phyloP scores from a whole-genome alignment of 1,284 basidiomycete species.

The Naganishia sp. region DNA sequence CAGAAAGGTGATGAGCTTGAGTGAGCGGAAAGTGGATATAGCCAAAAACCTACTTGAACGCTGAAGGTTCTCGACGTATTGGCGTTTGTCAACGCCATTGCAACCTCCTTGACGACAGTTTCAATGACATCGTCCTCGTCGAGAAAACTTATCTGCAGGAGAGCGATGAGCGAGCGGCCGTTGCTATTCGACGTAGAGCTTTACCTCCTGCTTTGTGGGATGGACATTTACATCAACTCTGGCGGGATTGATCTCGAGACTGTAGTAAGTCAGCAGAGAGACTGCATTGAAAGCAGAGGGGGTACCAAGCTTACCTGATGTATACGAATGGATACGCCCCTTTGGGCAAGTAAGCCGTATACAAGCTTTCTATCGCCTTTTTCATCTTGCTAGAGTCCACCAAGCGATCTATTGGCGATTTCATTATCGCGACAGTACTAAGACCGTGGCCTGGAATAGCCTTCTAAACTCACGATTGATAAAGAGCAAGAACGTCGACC shows the following conservation, averaged over 20 bases:
- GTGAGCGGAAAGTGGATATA: neutral
- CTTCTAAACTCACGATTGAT: constrained; percentile 76
- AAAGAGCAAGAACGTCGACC: constrained; percentile 76
- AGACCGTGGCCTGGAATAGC: no score
- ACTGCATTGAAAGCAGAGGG: constrained; percentile 7
- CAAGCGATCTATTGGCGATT: constrained; percentile 69
- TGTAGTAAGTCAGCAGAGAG: constrained; percentile 43
- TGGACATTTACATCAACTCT: constrained; percentile 97
- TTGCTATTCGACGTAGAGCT: constrained; percentile 11
- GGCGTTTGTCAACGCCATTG: constrained; percentile 64
- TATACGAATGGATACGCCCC: constrained; percentile 90
- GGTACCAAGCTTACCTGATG: constrained; percentile 63
- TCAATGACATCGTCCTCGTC: constrained; percentile 89
- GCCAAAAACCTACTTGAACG: constrained; percentile 65
- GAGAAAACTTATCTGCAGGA: constrained; percentile 74
- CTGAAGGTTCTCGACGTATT: constrained; percentile 72
- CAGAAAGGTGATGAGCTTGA: neutral
- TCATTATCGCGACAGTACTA: neutral
- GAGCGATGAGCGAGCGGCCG: neutral
- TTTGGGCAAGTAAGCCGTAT: constrained; percentile 84
- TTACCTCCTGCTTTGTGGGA: constrained; percentile 87
- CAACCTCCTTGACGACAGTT: constrained; percentile 71
- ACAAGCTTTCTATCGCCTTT: constrained; percentile 82
- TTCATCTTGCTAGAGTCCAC: constrained; percentile 89
- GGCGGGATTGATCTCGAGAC: constrained; percentile 78